Percentiles rank a stretch among this genome's conserved stretches.
phyloP scores from a whole-genome alignment of 768 basidiomycete genomes.

The Cystoderma amianthinum region DNA sequence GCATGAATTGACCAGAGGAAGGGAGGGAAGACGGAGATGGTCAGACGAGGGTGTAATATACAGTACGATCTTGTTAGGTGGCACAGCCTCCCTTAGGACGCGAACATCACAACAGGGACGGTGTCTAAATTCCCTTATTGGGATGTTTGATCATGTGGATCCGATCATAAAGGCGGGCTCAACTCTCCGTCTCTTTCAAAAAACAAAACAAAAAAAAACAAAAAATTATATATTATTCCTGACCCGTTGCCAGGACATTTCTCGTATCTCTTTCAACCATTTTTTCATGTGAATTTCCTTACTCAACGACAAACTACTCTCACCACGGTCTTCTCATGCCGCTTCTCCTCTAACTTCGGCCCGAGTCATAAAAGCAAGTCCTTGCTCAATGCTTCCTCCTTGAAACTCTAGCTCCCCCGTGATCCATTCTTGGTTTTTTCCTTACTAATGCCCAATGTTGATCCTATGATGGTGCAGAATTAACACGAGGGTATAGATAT shows the following conservation, averaged over 20 bases:
- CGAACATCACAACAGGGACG: conserved; percentile 2
- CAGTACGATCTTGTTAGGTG: conserved; percentile 6
- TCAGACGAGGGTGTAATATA: conserved; percentile 10
- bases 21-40: conserved; percentile 12
- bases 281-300: not conserved
- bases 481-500: too few relatives aligned
- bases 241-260: too few relatives aligned
- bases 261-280: not conserved
- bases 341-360: conserved; percentile 5
- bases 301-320: conserved; percentile 5
- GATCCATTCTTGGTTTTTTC: not conserved
- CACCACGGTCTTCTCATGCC: conserved; percentile 17
- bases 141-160: not conserved
- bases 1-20: conserved; percentile 14
- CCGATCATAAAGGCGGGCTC: not conserved
- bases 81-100: conserved; percentile 1
- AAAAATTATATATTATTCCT: too few relatives aligned
- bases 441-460: too few relatives aligned
- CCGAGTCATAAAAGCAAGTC: not conserved
- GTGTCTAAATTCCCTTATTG: not conserved
- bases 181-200: not conserved
- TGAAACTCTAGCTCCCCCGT: not conserved
- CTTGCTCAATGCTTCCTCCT: not conserved
- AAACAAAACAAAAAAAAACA: too few relatives aligned
- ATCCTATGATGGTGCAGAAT: too few relatives aligned